These are phyloP conservation scores for Lathyrus aphaca DNA, from an alignment of 306 rosid species.

Conservation along the genomic window DNA sequence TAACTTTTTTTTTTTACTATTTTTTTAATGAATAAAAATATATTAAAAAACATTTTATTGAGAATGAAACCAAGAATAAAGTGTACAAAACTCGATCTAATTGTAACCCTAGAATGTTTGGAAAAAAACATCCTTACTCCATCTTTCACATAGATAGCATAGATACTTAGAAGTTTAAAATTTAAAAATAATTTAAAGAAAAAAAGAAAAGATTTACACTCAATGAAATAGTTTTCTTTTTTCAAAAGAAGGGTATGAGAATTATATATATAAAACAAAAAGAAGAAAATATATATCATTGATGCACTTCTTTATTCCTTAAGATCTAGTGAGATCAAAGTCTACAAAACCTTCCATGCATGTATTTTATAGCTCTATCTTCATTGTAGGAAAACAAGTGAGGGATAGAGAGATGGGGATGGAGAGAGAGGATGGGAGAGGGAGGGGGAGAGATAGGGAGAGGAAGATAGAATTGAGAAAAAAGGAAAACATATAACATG, in stretches of 20 bases:
- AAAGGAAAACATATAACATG: slow-evolving; percentile 41
- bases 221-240: not conserved
- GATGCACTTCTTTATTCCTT: slow-evolving; percentile 2
- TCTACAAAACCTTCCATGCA: slow-evolving; percentile 8
- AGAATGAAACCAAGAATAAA: not conserved
- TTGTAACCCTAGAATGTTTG: not conserved
- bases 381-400: slow-evolving; percentile 3
- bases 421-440: not conserved
- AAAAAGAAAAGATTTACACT: not conserved
- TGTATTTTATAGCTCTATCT: slow-evolving; percentile 23
- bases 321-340: slow-evolving; percentile 41
- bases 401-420: not conserved
- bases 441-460: not conserved
- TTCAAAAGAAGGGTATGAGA: not conserved
- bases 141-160: not conserved
- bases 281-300: not conserved
- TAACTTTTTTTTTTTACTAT: not conserved
- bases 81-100: not conserved
- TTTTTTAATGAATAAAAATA: not conserved
- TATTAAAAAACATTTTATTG: not conserved
- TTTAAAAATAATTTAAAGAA: not conserved
- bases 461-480: slow-evolving; percentile 23
- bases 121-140: slow-evolving; percentile 9
- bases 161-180: not conserved
- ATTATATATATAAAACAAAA: not conserved